Conservation (phyloP, 768 basidiomycete genomes). For the Suillus weaverae region DNA sequence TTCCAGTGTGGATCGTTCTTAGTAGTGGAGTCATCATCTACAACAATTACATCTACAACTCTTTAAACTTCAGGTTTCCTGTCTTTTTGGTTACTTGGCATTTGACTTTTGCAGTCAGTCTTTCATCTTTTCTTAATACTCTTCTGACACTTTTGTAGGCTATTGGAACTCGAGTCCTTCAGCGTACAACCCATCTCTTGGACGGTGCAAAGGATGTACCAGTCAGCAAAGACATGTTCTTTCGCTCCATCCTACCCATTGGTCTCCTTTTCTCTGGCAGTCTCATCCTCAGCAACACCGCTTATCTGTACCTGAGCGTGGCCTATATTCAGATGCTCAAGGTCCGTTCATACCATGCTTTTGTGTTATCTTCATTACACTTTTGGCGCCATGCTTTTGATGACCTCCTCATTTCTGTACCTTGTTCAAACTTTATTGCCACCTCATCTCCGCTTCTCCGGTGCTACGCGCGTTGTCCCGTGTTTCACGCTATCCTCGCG, state of each 20-base stretch:
- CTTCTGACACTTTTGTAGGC: slow-evolving; percentile 40
- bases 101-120: slow-evolving; percentile 61
- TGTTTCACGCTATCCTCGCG: background rate
- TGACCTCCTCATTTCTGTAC: background rate
- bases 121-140: slow-evolving; percentile 3
- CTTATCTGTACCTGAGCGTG: slow-evolving; percentile 88
- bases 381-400: background rate
- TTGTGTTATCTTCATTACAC: background rate
- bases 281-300: slow-evolving; percentile 88
- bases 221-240: slow-evolving; percentile 76
- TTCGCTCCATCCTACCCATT: slow-evolving; percentile 89
- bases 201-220: slow-evolving; percentile 79
- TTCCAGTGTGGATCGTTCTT: slow-evolving; percentile 91
- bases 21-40: slow-evolving; percentile 92
- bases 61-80: slow-evolving; percentile 81
- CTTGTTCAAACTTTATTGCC: background rate
- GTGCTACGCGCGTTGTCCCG: background rate
- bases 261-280: slow-evolving; percentile 92
- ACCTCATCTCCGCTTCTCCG: background rate
- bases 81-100: slow-evolving; percentile 94
- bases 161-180: slow-evolving; percentile 82
- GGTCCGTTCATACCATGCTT: slow-evolving; percentile 37
- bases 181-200: slow-evolving; percentile 77
- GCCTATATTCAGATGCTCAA: slow-evolving; percentile 98
- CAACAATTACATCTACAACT: slow-evolving; percentile 90